Evolutionary conservation across 2,329 filamentous ascomycete genomes (phyloP).

Genomic region (Nemania bipapillata): DNA sequence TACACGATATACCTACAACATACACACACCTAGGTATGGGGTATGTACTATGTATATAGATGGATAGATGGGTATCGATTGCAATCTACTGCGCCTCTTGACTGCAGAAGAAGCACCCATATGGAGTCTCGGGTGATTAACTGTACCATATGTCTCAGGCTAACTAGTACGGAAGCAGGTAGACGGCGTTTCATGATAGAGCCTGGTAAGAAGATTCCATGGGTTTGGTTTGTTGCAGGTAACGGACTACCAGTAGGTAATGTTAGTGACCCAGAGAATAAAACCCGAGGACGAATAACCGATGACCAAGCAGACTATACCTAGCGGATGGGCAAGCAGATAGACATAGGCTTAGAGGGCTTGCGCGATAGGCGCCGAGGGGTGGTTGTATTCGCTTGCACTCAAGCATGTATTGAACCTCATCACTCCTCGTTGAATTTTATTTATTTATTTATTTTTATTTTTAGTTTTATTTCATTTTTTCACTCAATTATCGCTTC

Average conservation of each 20-base stretch:
- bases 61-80: too few species aligned
- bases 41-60: too few species aligned
- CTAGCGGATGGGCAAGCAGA: background rate
- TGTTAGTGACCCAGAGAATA: constrained; percentile 13
- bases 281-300: background rate
- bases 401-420: background rate
- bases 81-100: constrained; percentile 4
- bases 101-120: constrained; percentile 11
- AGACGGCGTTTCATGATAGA: constrained; percentile 2
- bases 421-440: background rate
- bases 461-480: too few species aligned
- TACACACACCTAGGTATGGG: too few species aligned
- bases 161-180: background rate
- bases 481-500: too few species aligned
- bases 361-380: constrained; percentile 17
- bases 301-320: background rate
- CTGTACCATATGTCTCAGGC: background rate
- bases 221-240: constrained; percentile 16
- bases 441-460: background rate
- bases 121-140: background rate
- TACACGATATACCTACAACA: background rate
- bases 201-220: constrained; percentile 9
- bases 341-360: background rate
- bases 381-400: constrained; percentile 11
- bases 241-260: background rate